Conservation (phyloP, 2,329 filamentous ascomycete species). For the Emmonsiellopsis sp. region DNA sequence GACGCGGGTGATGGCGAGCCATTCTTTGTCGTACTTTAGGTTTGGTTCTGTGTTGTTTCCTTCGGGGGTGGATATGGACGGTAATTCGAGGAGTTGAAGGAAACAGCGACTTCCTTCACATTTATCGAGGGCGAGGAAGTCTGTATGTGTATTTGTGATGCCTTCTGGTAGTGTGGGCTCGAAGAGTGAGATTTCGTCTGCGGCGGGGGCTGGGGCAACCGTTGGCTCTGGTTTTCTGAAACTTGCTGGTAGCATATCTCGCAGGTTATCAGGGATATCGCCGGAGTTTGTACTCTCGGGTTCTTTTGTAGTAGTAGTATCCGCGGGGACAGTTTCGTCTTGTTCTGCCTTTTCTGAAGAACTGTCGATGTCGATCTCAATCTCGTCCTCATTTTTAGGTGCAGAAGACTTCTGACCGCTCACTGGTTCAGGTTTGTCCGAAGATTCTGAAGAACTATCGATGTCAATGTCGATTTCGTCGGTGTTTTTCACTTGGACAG, state of each 20-base stretch:
- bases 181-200: conserved; percentile 33
- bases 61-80: conserved; percentile 35
- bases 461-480: conserved; percentile 36
- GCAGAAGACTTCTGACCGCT: neutral
- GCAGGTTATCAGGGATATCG: conserved; percentile 54
- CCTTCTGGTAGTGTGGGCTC: conserved; percentile 58
- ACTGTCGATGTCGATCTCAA: conserved; percentile 1
- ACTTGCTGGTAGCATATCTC: conserved; percentile 66
- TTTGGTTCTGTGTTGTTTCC: conserved; percentile 25
- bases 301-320: neutral
- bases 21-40: conserved; percentile 85
- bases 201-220: conserved; percentile 17
- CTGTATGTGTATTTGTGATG: conserved; percentile 70
- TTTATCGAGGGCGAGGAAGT: conserved; percentile 88
- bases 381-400: conserved; percentile 1
- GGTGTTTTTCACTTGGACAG: conserved; percentile 17
- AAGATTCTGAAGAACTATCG: conserved; percentile 11
- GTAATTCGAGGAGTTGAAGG: conserved; percentile 65
- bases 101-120: conserved; percentile 62
- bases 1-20: conserved; percentile 83
- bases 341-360: neutral
- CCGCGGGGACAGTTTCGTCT: neutral
- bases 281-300: conserved; percentile 12
- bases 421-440: neutral
- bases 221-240: conserved; percentile 46